These are phyloP conservation scores for Herpetomonas tarakana DNA, from an alignment of 208 protist genomes.

Conservation along the genomic window DNA sequence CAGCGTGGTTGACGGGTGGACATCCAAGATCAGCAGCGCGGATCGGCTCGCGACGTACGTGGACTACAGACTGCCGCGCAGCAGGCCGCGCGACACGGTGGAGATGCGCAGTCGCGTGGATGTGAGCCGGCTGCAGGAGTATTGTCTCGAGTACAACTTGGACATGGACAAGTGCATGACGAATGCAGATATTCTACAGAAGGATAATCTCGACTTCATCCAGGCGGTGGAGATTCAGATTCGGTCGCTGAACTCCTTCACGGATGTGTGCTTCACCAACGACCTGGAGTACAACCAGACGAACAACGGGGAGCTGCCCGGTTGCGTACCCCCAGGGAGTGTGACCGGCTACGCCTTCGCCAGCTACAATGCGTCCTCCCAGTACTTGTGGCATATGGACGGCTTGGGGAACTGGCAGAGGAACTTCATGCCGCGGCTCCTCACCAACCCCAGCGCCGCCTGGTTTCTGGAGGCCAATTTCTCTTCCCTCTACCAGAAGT, in stretches of 20 bases:
- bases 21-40: constrained; percentile 11
- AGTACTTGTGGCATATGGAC: constrained; percentile 24
- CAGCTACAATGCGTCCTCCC: constrained; percentile 37
- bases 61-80: constrained; percentile 11
- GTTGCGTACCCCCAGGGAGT: constrained; percentile 29
- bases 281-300: constrained; percentile 15
- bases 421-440: constrained; percentile 24
- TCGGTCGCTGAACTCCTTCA: constrained; percentile 1
- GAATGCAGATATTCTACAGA: constrained; percentile 11
- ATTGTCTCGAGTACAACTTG: constrained; percentile 1
- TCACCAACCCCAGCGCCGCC: constrained; percentile 31
- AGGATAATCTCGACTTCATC: constrained; percentile 8
- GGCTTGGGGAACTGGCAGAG: constrained; percentile 23
- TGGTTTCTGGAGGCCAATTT: constrained; percentile 62
- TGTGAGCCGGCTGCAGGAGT: constrained; percentile 7
- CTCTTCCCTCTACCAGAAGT: constrained; percentile 19
- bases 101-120: constrained; percentile 24
- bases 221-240: constrained; percentile 7
- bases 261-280: constrained; percentile 47
- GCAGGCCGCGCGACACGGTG: constrained; percentile 18
- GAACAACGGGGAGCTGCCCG: constrained; percentile 9
- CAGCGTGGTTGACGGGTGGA: constrained; percentile 15
- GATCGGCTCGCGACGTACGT: constrained; percentile 2
- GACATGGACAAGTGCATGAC: constrained; percentile 1
- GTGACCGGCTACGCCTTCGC: constrained; percentile 6